Percentiles rank a stretch among this genome's conserved stretches.
phyloP scores from a whole-genome alignment of 1,284 basidiomycete genomes.

The Ganoderma sinense region DNA sequence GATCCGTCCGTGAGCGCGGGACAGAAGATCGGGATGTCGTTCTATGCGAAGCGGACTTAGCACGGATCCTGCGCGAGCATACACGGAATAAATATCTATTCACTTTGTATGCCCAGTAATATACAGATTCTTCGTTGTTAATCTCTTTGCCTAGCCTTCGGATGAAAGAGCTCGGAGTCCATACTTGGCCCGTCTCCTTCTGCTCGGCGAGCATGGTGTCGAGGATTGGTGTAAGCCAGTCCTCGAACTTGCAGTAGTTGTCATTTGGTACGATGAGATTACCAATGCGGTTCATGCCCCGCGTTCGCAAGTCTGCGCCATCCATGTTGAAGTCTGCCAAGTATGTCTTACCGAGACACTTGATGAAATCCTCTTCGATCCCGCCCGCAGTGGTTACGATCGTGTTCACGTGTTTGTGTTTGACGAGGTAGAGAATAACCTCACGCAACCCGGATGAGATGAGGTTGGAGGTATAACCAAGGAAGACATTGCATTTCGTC shows the following conservation, averaged over 20 bases:
- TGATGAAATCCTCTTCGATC: slow-evolving; percentile 99
- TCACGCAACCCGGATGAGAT: slow-evolving; percentile 98
- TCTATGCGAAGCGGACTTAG: slow-evolving; percentile 58
- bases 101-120: slow-evolving; percentile 99
- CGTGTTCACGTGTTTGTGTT: slow-evolving; percentile 90
- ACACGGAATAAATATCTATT: slow-evolving; percentile 43
- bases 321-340: slow-evolving; percentile 94
- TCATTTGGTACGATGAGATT: slow-evolving; percentile 98
- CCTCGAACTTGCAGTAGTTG: slow-evolving; percentile 99
- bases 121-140: slow-evolving; percentile 95
- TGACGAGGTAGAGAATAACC: slow-evolving; percentile 92
- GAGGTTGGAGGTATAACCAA: slow-evolving; percentile 98
- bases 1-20: slow-evolving; percentile 98
- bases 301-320: slow-evolving; percentile 86
- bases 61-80: slow-evolving; percentile 33
- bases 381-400: slow-evolving; percentile 98
- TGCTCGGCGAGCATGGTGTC: slow-evolving; percentile 94
- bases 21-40: slow-evolving; percentile 98
- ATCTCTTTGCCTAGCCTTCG: slow-evolving; percentile 94
- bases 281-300: slow-evolving; percentile 97
- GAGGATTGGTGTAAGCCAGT: slow-evolving; percentile 97
- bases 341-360: slow-evolving; percentile 96
- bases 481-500: slow-evolving; percentile 88
- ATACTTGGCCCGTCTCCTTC: slow-evolving; percentile 72
- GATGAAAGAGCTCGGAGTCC: slow-evolving; percentile 97